phyloP scores from a whole-genome alignment of 805 yeast genomes.

The Kazachstania viticola region DNA sequence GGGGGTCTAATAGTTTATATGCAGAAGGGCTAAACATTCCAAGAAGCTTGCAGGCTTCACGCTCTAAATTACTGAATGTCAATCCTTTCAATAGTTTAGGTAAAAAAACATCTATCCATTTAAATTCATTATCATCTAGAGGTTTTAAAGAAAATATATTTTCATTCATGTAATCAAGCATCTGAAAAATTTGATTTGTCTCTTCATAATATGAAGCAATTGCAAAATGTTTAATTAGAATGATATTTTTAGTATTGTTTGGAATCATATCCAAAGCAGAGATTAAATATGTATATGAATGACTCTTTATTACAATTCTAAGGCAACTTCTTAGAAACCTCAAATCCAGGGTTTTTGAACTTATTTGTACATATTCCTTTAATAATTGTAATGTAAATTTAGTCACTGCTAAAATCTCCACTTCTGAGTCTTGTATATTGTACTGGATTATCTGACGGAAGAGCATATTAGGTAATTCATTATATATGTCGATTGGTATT shows the following conservation, averaged over 20 bases:
- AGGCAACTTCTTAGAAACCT: constrained; percentile 12
- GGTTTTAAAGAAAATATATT: no score
- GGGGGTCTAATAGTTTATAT: not conserved
- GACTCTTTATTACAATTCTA: constrained; percentile 7
- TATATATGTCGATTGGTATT: no score
- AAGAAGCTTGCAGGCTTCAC: not conserved
- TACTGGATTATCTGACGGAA: no score
- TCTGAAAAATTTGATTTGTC: constrained; percentile 13
- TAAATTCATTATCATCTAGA: no score
- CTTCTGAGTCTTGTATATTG: not conserved
- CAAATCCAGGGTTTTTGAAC: not conserved
- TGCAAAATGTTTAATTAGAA: constrained; percentile 4
- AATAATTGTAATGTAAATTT: constrained; percentile 13
- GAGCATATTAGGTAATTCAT: constrained; percentile 19
- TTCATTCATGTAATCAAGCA: constrained; percentile 4
- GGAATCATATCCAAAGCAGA: no score
- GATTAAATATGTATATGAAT: constrained; percentile 9
- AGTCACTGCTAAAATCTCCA: constrained; percentile 8
- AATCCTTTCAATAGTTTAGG: constrained; percentile 1
- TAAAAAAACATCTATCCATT: not conserved
- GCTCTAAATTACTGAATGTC: not conserved
- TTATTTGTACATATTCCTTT: constrained; percentile 3
- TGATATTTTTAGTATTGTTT: not conserved
- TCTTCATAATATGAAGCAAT: constrained; percentile 13
- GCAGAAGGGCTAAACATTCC: not conserved